Base-by-base conservation (phyloP, 2,329 filamentous ascomycete genomes). In the Aspergillus intermedius region DNA sequence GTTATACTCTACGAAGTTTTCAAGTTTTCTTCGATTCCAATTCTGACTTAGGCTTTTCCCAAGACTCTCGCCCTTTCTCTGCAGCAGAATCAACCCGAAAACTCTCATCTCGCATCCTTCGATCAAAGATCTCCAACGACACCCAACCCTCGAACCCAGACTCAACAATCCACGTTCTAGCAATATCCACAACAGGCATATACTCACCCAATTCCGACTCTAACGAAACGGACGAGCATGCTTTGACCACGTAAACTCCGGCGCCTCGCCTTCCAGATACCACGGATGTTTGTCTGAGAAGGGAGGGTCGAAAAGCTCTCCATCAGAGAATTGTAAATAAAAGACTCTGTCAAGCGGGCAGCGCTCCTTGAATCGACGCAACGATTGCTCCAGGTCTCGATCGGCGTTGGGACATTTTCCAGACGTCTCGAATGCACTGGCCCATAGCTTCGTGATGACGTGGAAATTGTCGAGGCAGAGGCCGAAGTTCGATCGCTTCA, bases 401-500 rank as follows among this genome's bases (percentile, higher is more conserved):
- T n/a, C n/a, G n/a, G n/a, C n/a, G n/a, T n/a, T n/a, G n/a, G n/a
- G n/a, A n/a, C n/a, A n/a, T 2, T 54, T 28, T 2, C 25, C 25
- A 3, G 25, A 28, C 2, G 25, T 1, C 9, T 10, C 9, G 10
- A 28, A 28, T 9, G 25, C 8, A 28, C 25, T 28, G 25, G 25
- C 62, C 61, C 60, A 67, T 4, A 66, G 32, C 13, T 51, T 45
- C 3, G 51, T 53, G 15, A 54, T 45, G 17, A 65, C 47, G 45
- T 65, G 63, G 41, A 62, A 66, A 19, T 51, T 58, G 45, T 66
- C 61, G 3, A 65, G 50, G 42, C 63, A 66, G 5, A 65, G 49
- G 6, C 62, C 61, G 47, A 66, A 66, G 42, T 67, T 66, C 3
- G 50, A 19, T 9, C 61, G 51, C 41, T 55, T 50, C 0, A 67